phyloP scores from a whole-genome alignment of 2,329 filamentous ascomycete genomes.

The Capronia coronata region DNA sequence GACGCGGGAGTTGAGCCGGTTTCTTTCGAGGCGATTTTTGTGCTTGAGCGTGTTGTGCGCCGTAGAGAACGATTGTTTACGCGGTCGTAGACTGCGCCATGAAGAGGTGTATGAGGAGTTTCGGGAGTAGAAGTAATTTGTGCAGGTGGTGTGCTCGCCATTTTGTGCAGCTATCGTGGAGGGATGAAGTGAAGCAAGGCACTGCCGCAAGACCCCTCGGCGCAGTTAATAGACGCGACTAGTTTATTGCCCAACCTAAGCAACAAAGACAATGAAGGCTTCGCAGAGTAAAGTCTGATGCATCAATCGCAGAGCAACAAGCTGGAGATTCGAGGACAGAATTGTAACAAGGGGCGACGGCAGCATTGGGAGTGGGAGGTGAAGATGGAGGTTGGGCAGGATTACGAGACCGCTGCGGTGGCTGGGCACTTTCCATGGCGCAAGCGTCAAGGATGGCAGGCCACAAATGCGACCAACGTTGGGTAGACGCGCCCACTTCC shows the following conservation, averaged over 20 bases:
- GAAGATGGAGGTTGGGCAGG: background rate
- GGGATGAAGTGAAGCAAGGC: constrained; percentile 10
- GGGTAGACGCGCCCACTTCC: background rate
- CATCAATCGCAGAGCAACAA: background rate
- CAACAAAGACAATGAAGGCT: background rate
- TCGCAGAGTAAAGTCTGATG: background rate
- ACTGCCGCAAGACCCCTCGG: background rate
- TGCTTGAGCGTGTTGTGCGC: constrained; percentile 17
- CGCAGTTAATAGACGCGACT: background rate
- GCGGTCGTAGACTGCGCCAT: constrained; percentile 41
- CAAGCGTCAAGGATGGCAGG: background rate
- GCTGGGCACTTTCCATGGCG: background rate
- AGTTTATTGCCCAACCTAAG: background rate
- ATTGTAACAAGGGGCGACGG: background rate
- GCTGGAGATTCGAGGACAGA: background rate
- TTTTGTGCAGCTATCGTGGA: constrained; percentile 26
- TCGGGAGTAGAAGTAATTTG: constrained; percentile 25
- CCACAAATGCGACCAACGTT: too few relatives aligned
- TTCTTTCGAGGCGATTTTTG: constrained; percentile 14
- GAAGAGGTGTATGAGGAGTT: constrained; percentile 42
- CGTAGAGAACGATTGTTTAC: background rate
- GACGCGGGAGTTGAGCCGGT: constrained; percentile 15
- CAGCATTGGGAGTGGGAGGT: constrained; percentile 1
- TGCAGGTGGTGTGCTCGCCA: constrained; percentile 44
- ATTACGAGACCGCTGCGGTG: background rate